phyloP scores from a whole-genome alignment of 176 grass and related monocot species.

The Otatea glauca region DNA sequence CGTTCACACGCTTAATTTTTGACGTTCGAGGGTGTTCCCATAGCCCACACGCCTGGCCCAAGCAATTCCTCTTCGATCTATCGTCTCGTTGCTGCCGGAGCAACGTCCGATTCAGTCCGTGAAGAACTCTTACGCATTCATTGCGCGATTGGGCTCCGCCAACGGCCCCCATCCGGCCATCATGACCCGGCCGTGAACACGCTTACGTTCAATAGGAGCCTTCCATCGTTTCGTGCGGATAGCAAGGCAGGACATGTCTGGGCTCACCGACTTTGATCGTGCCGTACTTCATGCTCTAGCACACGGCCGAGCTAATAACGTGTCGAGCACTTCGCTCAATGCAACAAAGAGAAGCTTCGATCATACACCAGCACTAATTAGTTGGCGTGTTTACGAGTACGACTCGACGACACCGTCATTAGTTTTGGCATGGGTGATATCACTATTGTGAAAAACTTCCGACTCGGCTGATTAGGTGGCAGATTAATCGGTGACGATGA shows the following conservation, averaged over 20 bases:
- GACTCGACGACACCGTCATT: background rate
- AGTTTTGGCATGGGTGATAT: too few relatives aligned
- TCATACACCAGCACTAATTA: background rate
- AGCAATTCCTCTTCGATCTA: background rate
- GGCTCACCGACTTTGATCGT: background rate
- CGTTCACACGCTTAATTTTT: background rate
- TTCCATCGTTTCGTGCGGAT: background rate
- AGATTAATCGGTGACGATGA: too few relatives aligned
- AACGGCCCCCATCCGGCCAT: background rate
- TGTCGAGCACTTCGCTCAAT: background rate
- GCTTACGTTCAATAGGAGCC: background rate
- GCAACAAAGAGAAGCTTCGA: background rate
- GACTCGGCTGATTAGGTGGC: too few relatives aligned
- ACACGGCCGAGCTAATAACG: background rate
- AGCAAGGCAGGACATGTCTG: background rate
- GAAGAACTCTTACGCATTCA: background rate
- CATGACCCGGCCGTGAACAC: background rate
- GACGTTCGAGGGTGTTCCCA: background rate
- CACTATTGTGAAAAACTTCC: too few relatives aligned
- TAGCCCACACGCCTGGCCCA: background rate
- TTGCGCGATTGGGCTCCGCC: background rate
- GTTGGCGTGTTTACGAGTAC: background rate
- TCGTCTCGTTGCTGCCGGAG: background rate
- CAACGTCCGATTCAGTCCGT: background rate
- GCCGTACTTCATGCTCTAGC: background rate